Conservation (phyloP, 805 yeast species). For the Ogataea ramenticola region DNA sequence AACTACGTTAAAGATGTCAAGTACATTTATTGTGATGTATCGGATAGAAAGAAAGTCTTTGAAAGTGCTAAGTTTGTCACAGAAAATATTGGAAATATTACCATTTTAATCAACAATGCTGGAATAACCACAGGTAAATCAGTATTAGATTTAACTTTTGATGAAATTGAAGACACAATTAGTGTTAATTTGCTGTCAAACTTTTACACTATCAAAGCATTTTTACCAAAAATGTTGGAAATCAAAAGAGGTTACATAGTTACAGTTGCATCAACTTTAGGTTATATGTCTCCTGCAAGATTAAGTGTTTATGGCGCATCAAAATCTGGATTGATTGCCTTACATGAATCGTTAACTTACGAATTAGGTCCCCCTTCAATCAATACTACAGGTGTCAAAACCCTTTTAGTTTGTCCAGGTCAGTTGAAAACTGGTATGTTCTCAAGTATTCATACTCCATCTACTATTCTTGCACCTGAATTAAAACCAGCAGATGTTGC, state of each 20-base stretch:
- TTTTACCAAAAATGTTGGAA: constrained; percentile 66
- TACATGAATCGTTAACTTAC: constrained; percentile 74
- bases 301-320: constrained; percentile 83
- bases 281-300: constrained; percentile 77
- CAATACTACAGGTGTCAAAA: constrained; percentile 48
- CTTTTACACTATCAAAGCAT: constrained; percentile 60
- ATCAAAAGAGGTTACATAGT: constrained; percentile 65
- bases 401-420: constrained; percentile 81
- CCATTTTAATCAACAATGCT: constrained; percentile 79
- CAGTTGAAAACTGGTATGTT: constrained; percentile 77
- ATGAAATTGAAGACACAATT: constrained; percentile 55
- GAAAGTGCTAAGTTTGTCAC: constrained; percentile 32
- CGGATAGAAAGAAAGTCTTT: constrained; percentile 39
- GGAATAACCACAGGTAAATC: constrained; percentile 60
- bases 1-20: constrained; percentile 31
- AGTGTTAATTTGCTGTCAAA: constrained; percentile 65
- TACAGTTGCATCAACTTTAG: constrained; percentile 78
- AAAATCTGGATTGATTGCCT: constrained; percentile 76
- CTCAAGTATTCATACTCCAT: constrained; percentile 65
- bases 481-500: constrained; percentile 68
- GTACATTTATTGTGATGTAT: constrained; percentile 67
- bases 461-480: constrained; percentile 72
- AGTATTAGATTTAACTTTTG: constrained; percentile 44
- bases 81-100: constrained; percentile 48
- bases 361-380: constrained; percentile 53